Evolutionary conservation across 148 eudicot species (phyloP), one percentile per base, ranked within the genome.

Genomic region (Silene conica): DNA sequence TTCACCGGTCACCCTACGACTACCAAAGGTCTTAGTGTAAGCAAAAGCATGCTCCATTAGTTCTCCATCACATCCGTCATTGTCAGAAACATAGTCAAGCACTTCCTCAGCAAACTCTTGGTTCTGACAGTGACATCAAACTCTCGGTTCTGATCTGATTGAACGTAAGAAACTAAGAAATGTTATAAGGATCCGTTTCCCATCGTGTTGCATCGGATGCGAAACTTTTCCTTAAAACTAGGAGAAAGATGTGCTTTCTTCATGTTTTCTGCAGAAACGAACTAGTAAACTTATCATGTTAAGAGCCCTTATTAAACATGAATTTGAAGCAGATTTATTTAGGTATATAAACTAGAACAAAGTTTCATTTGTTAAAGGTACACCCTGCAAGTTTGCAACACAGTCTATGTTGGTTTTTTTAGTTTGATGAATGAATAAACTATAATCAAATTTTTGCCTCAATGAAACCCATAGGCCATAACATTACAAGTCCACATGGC

Each of bases 21-120:
- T 97, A 10, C 97, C 98, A 48, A 76, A 78, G 22, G 80, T 69
- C 78, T 86, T 70, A 55, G 92, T 81, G 79, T 80, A 95, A 67
- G 89, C 87, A 68, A 88, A 85, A 43, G 93, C 98, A 22, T 77
- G 25, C 61, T 95, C 93, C 96, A 92, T 89, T 15, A 95, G 83
- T 1, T 97, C 98, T 34, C 98, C 98, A 22, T 88, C 72, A 79
- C 97, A 92, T 2, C 95, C 95, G 28, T 75, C 8, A 64, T 83
- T 80, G 58, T 83, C 92, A 8, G 59, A 21, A 16, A 80, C 91
- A 64, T 91, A 91, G 67, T 91, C 93, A 10, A 89, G 83, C 18
- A 89, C 80, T 67, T 91, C 91, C 83, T 91, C 20, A 87, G 72
- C 11, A 91, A 60, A 6, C 86, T 28, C 14, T 82, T 85, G 8